Conservation (phyloP, 2,329 filamentous ascomycete genomes). For the Reticulascus tulasneorum region DNA sequence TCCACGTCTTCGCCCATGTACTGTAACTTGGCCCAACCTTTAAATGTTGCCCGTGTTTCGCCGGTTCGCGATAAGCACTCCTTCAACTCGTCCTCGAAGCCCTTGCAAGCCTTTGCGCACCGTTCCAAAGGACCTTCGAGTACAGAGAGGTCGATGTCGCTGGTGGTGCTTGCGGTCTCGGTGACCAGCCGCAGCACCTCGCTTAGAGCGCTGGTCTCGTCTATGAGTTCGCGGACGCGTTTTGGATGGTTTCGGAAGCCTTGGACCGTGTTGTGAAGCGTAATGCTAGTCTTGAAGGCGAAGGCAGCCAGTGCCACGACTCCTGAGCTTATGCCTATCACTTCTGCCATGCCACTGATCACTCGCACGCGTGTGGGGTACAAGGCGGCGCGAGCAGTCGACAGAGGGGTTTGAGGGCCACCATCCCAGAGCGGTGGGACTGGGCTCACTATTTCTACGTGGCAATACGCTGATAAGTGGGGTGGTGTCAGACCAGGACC, state of each 20-base stretch:
- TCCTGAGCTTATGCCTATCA: constrained; percentile 12
- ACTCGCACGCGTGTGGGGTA: too few species aligned
- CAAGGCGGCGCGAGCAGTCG: too few species aligned
- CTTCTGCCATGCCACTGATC: constrained; percentile 14
- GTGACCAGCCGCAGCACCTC: constrained; percentile 29
- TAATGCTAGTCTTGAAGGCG: constrained; percentile 16
- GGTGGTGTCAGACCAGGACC: too few species aligned
- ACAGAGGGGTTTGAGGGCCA: too few species aligned
- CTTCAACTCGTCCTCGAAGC: constrained; percentile 33
- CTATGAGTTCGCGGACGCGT: constrained; percentile 33
- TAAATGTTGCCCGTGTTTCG: constrained; percentile 32
- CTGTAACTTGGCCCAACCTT: constrained; percentile 38
- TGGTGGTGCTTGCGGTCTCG: constrained; percentile 18
- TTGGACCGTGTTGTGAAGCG: constrained; percentile 13
- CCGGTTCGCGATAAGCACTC: constrained; percentile 30
- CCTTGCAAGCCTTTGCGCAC: constrained; percentile 37
- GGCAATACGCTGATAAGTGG: too few species aligned
- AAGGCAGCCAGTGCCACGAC: constrained; percentile 14
- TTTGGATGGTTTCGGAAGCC: constrained; percentile 14
- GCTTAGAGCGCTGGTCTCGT: constrained; percentile 34
- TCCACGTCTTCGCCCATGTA: constrained; percentile 41
- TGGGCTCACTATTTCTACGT: too few species aligned
- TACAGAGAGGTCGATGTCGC: constrained; percentile 12
- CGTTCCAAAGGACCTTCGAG: constrained; percentile 30
- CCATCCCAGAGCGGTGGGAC: too few species aligned